Base-by-base conservation (phyloP, 1,139 yeast species). In the Kurtzmaniella quercitrusa region DNA sequence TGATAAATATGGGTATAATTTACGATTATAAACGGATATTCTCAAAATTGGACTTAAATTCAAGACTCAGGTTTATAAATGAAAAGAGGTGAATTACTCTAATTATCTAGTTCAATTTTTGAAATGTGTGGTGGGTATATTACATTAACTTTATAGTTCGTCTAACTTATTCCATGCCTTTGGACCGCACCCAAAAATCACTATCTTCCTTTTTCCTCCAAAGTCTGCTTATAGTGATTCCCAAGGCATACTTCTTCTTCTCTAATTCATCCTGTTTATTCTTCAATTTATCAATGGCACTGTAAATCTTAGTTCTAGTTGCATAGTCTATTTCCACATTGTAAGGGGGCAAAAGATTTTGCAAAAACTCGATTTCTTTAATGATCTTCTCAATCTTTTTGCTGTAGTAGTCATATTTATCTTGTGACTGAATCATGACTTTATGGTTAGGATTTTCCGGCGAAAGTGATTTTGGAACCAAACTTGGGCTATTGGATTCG, bases 251-350 rank as follows among this genome's bases (percentile, higher is more conserved):
- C 53, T 68, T 71, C 49, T 67, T 68, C 61, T 68, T 71, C 39
- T 65, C 71, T 35, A 71, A 50, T 48, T 72, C 77, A 48, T 72
- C 78, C 44, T 63, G 68, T 49, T 66, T 69, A 59, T 56, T 61
- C 19, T 55, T 52, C 48, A 72, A 61, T 53, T 70, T 71, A 38
- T 66, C 74, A 33, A 72, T 69, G n/a, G 76, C 76, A 40, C 58
- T 61, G 20, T 61, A 60, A 34, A 72, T 71, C 52, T 72, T 72
- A 28, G 58, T 60, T 40, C 77, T 53, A 4, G 77, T 71, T 12
- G 64, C 60, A 46, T 69, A 72, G 49, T 72, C 77, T 21, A 71
- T 59, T 46, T 72, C 76, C 35, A 71, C 74, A 46, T 71, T 71
- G 50, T 61, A 68, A 1, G 78, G 78, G 2, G 78, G 78, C 38